Conservation (phyloP, 2,329 filamentous ascomycete species). For the Blastomyces emzantsi region DNA sequence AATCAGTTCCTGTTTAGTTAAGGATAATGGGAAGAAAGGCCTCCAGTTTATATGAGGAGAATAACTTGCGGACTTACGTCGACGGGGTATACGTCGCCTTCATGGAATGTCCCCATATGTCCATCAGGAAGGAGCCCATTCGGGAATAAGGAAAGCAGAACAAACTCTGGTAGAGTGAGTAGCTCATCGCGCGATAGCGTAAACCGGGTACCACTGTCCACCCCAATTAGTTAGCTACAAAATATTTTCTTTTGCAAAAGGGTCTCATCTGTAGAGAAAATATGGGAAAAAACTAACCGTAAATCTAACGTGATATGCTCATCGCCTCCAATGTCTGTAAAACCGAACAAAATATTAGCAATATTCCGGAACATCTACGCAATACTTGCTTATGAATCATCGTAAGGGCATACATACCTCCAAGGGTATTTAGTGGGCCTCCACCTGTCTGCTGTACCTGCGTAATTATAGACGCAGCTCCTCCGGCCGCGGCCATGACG, state of each 20-base stretch:
- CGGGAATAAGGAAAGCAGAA: constrained; percentile 92
- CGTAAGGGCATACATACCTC: constrained; percentile 50
- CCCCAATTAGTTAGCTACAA: constrained; percentile 16
- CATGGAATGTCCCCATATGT: constrained; percentile 85
- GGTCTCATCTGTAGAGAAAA: neutral
- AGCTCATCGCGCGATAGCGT: constrained; percentile 91
- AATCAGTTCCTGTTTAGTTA: neutral
- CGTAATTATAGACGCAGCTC: constrained; percentile 96
- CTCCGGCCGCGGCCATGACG: constrained; percentile 96
- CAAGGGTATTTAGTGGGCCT: constrained; percentile 78
- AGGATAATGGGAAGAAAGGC: constrained; percentile 7
- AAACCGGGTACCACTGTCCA: constrained; percentile 55
- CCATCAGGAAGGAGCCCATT: constrained; percentile 97
- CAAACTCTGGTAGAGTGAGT: constrained; percentile 91
- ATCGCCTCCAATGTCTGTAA: constrained; percentile 47
- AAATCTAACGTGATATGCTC: constrained; percentile 94
- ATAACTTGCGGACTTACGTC: constrained; percentile 60
- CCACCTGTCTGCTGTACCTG: constrained; percentile 89
- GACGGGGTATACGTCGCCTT: constrained; percentile 90
- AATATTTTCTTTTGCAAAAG: constrained; percentile 3
- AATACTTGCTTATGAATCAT: neutral
- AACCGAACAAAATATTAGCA: neutral
- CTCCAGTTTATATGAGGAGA: constrained; percentile 18
- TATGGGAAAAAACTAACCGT: constrained; percentile 50
- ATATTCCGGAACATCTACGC: neutral